Evolutionary conservation across 495 filamentous ascomycete species (phyloP), one percentile per base, ranked within the genome.

Genomic region (Talaromyces liani): DNA sequence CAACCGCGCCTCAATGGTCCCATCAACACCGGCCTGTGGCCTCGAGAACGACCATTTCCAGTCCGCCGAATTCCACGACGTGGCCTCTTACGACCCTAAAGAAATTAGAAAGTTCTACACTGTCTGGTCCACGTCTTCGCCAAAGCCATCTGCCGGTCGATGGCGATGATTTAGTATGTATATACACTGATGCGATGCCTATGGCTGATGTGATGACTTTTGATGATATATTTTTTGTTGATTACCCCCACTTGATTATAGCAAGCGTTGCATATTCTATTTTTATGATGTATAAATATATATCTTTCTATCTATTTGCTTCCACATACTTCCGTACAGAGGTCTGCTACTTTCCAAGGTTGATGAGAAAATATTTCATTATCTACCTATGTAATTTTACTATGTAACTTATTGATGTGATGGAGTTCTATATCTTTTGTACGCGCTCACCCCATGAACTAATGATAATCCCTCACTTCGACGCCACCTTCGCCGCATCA

Each of bases 401-500:
- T 33, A 33, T 10, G 31, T 9, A 33, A 33, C 5, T 10, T 33
- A 33, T 33, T 27, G 27, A 27, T 5, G 27, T 27, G 4, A 3
- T 4, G 4, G 27, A 27, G 3, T 27, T 3, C 2, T 27, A 3
- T 27, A 4, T 5, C 27, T 27, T 27, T 27, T 5, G 4, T 27
- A 27, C 27, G 27, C 27, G 27, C 3, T 27, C 27, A 27, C 2
- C 27, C 4, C 2, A 27, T 27, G 27, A 27, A 27, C 3, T 27
- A 3, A 27, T 27, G 4, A 31, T 31, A 31, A n/a, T n/a, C n/a
- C n/a, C 6, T 20, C 49, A 53, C 1, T 9, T 4, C 49, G 49
- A 41, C 14, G 36, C 60, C 3, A 62, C 29, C 24, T 54, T 36
- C 5, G 27, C 18, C 10, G 60, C 60, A 39, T 62, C 94, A 73